These are phyloP conservation scores for Ceratocystis huliohia DNA, from an alignment of 2,329 filamentous ascomycete species.

Conservation along the genomic window DNA sequence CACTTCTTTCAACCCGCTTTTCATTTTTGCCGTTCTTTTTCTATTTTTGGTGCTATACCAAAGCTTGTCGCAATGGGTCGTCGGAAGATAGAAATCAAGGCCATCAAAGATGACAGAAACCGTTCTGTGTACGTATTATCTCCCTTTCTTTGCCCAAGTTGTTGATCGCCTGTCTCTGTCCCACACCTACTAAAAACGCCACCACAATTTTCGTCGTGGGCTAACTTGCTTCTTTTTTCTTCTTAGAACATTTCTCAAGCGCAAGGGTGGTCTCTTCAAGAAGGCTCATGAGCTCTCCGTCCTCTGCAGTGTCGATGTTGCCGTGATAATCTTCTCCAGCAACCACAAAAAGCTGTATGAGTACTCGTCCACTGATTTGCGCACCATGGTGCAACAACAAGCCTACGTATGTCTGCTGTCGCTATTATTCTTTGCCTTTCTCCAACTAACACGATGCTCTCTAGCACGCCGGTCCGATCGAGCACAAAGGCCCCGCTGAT, in stretches of 20 bases:
- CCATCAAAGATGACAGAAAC: slow-evolving; percentile 96
- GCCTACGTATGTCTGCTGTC: slow-evolving; percentile 59
- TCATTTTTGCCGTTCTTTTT: background rate
- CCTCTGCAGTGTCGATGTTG: slow-evolving; percentile 94
- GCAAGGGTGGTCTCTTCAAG: slow-evolving; percentile 97
- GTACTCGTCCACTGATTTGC: slow-evolving; percentile 89
- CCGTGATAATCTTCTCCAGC: slow-evolving; percentile 94
- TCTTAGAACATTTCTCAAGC: slow-evolving; percentile 84
- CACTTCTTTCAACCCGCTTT: background rate
- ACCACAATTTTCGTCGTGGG: background rate
- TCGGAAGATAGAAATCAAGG: slow-evolving; percentile 99
- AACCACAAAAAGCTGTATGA: slow-evolving; percentile 95
- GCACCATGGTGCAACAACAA: slow-evolving; percentile 75
- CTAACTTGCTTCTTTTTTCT: slow-evolving; percentile 5
- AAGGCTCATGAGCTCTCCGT: slow-evolving; percentile 98
- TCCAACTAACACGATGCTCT: slow-evolving; percentile 20
- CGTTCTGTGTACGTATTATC: slow-evolving; percentile 71
- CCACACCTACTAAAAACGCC: background rate
- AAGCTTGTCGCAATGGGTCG: slow-evolving; percentile 57
- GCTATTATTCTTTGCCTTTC: slow-evolving; percentile 2
- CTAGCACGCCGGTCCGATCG: slow-evolving; percentile 82
- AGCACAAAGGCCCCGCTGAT: slow-evolving; percentile 90
- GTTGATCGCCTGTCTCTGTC: background rate
- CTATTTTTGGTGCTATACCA: slow-evolving; percentile 5
- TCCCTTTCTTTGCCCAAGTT: background rate